phyloP scores from a whole-genome alignment of 192 early-diverging fungal genomes.

The Physocladia obscura region DNA sequence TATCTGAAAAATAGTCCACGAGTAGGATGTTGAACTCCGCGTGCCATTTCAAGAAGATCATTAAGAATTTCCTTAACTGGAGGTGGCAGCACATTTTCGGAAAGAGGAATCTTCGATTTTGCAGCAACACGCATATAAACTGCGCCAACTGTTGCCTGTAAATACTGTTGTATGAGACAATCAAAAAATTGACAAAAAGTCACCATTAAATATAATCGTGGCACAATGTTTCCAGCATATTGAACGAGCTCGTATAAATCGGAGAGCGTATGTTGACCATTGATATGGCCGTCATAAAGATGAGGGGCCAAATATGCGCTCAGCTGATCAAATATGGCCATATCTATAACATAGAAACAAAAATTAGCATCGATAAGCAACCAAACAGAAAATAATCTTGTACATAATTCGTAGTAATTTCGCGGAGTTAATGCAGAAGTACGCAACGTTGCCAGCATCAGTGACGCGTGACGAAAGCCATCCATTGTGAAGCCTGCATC shows the following conservation, averaged over 20 bases:
- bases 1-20: conserved; percentile 95
- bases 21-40: conserved; percentile 98
- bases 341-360: conserved; percentile 55
- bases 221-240: conserved; percentile 96
- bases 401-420: conserved; percentile 98
- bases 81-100: conserved; percentile 53
- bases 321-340: conserved; percentile 96
- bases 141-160: conserved; percentile 83
- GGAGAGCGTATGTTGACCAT: conserved; percentile 63
- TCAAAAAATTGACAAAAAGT: not conserved
- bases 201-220: conserved; percentile 96
- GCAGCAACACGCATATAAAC: conserved; percentile 88
- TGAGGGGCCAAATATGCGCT: conserved; percentile 80
- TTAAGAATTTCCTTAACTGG: conserved; percentile 94
- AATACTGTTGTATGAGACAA: too few species aligned
- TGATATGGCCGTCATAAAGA: conserved; percentile 83
- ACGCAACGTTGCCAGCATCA: conserved; percentile 93
- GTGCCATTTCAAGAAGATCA: conserved; percentile 97
- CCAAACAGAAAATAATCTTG: conserved; percentile 17
- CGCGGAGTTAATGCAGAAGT: conserved; percentile 93
- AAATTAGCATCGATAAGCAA: not conserved
- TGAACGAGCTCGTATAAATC: conserved; percentile 98
- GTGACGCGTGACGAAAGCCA: conserved; percentile 93
- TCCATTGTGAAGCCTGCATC: conserved; percentile 89
- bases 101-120: conserved; percentile 26